Evolutionary conservation across 768 basidiomycete genomes (phyloP), one percentile per base, ranked within the genome.

Genomic region (Asterophora parasitica): DNA sequence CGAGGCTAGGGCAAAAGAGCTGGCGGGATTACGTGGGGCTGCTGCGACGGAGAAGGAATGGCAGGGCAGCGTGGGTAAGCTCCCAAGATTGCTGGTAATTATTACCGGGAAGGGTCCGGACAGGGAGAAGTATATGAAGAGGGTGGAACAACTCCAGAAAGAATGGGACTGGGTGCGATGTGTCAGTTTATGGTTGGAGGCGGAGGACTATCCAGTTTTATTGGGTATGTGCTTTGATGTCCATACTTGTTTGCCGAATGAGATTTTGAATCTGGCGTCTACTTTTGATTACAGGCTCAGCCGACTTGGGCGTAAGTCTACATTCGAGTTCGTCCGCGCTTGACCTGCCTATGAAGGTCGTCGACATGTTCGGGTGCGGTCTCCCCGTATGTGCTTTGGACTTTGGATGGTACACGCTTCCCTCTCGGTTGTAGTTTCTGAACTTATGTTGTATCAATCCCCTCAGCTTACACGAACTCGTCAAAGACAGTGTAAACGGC

Each of bases 311-410:
- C 2, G 78, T 98, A 48, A 92, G 83, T 51, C 68, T 99, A 42
- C 96, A 99, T 68, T 80, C 82, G 4, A 94, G 91, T 63, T 92
- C 91, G 0, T 94, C 91, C 2, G 87, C 79, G 1, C 68, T 93
- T 48, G 96, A 99, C 66, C 71, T 99, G 46, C 96, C 96, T 2
- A 99, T 99, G 96, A 99, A 99, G 65, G 83, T 99, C 4, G 92
- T 99, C 6, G 96, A 99, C 64, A 97, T 98, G 95, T 97, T 98
- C 69, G 96, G 96, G 4, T 97, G 94, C 57, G 86, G 86, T 4
- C 72, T 98, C 47, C 95, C 95, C 0, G 96, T 97, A 7, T 88
- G 94, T 52, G 94, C 96, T 0, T 74, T 92, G 3, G 75, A 83
- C 41, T 99, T 95, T 60, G 68, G 74, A 34, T 95, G 91, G 93